Evolutionary conservation across 106 monocot genomes (phyloP).

Genomic region (Vanilla planifolia): DNA sequence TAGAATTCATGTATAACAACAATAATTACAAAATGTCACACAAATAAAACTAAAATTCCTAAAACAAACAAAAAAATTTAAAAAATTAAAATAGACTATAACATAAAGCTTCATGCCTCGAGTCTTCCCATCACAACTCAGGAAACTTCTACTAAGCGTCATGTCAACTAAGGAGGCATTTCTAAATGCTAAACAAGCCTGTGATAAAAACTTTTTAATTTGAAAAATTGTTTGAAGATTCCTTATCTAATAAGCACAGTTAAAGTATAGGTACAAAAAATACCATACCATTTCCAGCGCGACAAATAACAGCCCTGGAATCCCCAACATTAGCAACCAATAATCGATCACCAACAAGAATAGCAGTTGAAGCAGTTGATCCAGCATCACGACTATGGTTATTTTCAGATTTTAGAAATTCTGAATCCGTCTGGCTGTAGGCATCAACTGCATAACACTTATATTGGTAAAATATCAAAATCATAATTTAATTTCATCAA

Average conservation of each 20-base stretch:
- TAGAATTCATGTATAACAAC: no score
- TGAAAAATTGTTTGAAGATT: neutral
- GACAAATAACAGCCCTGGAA: constrained; percentile 24
- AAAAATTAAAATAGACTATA: no score
- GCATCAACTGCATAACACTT: constrained; percentile 19
- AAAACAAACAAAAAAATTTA: no score
- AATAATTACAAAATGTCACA: no score
- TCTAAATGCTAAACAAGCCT: neutral
- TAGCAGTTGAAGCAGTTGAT: constrained; percentile 32
- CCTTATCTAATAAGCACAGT: neutral
- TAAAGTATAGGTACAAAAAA: neutral
- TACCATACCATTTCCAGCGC: constrained; percentile 17
- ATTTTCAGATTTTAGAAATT: constrained; percentile 24
- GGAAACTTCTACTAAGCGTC: no score
- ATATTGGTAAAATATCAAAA: neutral
- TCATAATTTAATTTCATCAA: neutral
- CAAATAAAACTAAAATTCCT: no score
- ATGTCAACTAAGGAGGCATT: no score
- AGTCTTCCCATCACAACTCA: no score
- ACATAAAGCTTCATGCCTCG: no score
- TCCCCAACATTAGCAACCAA: constrained; percentile 33
- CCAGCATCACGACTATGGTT: constrained; percentile 21
- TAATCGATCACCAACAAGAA: constrained; percentile 26
- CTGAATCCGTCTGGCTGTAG: constrained; percentile 22
- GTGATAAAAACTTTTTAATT: neutral